Conservation (phyloP, 1,284 basidiomycete species). For the Coriolopsis trogii region DNA sequence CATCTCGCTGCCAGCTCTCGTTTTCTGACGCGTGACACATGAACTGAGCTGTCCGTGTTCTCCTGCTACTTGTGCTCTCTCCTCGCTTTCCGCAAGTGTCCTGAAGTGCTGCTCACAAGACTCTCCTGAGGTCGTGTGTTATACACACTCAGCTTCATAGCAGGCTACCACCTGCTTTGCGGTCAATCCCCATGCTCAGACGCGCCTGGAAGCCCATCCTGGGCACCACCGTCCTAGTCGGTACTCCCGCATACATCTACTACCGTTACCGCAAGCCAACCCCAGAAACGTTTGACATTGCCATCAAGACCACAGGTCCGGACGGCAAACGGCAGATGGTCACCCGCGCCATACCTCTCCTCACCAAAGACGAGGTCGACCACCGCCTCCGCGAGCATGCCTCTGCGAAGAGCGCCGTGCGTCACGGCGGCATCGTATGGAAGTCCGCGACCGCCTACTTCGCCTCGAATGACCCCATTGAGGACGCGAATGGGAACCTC, state of each 20-base stretch:
- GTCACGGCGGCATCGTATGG: slow-evolving; percentile 62
- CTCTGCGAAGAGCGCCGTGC: slow-evolving; percentile 44
- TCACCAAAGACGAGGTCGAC: slow-evolving; percentile 61
- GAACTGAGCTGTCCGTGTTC: too few relatives aligned
- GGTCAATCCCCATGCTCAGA: slow-evolving; percentile 51
- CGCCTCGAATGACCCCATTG: slow-evolving; percentile 87
- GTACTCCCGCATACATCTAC: slow-evolving; percentile 53
- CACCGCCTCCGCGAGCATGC: slow-evolving; percentile 62
- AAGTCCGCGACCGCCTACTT: slow-evolving; percentile 80
- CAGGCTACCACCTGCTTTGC: not conserved
- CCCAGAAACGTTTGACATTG: slow-evolving; percentile 54
- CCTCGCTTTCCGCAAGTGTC: too few relatives aligned
- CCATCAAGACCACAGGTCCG: slow-evolving; percentile 53
- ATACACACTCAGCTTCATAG: not conserved
- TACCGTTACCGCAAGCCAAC: slow-evolving; percentile 39
- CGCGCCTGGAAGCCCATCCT: slow-evolving; percentile 67
- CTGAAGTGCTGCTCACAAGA: too few relatives aligned
- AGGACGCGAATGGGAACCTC: slow-evolving; percentile 81
- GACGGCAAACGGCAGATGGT: slow-evolving; percentile 63
- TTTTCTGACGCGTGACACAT: too few relatives aligned
- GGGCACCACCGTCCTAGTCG: slow-evolving; percentile 49
- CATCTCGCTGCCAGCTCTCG: too few relatives aligned
- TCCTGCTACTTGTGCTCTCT: too few relatives aligned
- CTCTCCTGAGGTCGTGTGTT: too few relatives aligned
- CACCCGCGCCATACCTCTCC: slow-evolving; percentile 55